phyloP scores from a whole-genome alignment of 2,329 filamentous ascomycete species.

The Ustulina deusta region DNA sequence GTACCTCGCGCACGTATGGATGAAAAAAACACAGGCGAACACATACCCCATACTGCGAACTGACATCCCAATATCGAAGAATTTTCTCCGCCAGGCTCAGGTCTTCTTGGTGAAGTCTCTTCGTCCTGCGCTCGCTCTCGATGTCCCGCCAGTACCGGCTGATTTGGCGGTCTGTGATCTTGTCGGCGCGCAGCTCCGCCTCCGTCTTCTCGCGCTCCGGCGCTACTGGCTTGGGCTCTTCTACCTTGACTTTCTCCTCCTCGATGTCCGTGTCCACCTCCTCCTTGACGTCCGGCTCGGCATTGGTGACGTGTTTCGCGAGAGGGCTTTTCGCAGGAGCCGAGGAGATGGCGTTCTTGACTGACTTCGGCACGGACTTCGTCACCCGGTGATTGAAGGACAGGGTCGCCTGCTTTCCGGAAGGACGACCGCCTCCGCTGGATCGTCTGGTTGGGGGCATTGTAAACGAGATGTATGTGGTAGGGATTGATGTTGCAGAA shows the following conservation, averaged over 20 bases:
- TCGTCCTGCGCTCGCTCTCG: conserved; percentile 75
- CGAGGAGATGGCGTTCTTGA: conserved; percentile 57
- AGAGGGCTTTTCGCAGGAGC: conserved; percentile 52
- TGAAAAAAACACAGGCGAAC: background rate
- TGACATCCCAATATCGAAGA: conserved; percentile 91
- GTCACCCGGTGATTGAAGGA: conserved; percentile 70
- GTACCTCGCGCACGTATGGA: background rate
- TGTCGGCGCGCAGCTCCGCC: conserved; percentile 69
- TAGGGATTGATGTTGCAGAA: background rate
- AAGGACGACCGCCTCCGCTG: conserved; percentile 52
- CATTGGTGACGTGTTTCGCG: conserved; percentile 46
- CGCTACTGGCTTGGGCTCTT: conserved; percentile 38
- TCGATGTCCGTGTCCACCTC: conserved; percentile 39
- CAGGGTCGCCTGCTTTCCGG: conserved; percentile 66
- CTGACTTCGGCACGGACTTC: conserved; percentile 62
- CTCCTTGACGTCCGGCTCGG: conserved; percentile 29
- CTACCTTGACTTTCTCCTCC: conserved; percentile 42
- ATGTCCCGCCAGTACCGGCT: conserved; percentile 81
- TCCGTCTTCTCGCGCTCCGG: conserved; percentile 58
- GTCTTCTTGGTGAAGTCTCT: conserved; percentile 81
- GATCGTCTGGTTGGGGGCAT: conserved; percentile 66
- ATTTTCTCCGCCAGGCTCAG: conserved; percentile 84
- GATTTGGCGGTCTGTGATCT: conserved; percentile 76
- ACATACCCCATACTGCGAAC: conserved; percentile 89
- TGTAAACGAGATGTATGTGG: conserved; percentile 13